phyloP scores from a whole-genome alignment of 192 early-diverging fungal genomes.

The Podila epigama region DNA sequence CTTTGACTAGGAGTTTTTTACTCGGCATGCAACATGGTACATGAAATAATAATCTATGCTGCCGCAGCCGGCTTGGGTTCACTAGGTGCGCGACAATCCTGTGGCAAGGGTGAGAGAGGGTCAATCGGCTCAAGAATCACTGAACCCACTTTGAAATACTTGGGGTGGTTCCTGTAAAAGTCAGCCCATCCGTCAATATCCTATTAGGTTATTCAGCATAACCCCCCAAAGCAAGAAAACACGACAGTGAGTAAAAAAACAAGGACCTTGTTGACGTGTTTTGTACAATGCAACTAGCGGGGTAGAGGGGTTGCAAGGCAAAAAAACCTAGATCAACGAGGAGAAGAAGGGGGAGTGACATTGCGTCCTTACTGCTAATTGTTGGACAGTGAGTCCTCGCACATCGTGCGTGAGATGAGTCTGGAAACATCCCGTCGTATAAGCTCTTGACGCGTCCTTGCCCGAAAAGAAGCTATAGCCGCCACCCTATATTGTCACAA shows the following conservation, averaged over 20 bases:
- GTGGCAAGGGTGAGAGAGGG: conserved; percentile 81
- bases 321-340: too few relatives aligned
- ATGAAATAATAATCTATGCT: too few relatives aligned
- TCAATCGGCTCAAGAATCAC: conserved; percentile 87
- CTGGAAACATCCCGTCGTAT: conserved; percentile 93
- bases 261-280: too few relatives aligned
- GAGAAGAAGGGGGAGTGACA: background rate
- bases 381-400: conserved; percentile 76
- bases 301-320: too few relatives aligned
- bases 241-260: background rate
- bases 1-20: too few relatives aligned
- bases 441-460: conserved; percentile 91
- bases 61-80: conserved; percentile 53
- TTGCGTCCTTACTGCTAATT: conserved; percentile 70
- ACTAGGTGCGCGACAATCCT: conserved; percentile 70
- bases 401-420: conserved; percentile 95
- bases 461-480: conserved; percentile 92
- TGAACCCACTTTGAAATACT: conserved; percentile 86
- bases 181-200: conserved; percentile 80
- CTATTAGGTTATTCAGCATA: conserved; percentile 45
- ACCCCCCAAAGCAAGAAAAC: conserved; percentile 7
- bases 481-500: conserved; percentile 59
- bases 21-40: too few relatives aligned
- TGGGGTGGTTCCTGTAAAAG: conserved; percentile 88
- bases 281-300: too few relatives aligned